Evolutionary conservation across 2,329 filamentous ascomycete genomes (phyloP).

Genomic region (Boeremia lycopersici): DNA sequence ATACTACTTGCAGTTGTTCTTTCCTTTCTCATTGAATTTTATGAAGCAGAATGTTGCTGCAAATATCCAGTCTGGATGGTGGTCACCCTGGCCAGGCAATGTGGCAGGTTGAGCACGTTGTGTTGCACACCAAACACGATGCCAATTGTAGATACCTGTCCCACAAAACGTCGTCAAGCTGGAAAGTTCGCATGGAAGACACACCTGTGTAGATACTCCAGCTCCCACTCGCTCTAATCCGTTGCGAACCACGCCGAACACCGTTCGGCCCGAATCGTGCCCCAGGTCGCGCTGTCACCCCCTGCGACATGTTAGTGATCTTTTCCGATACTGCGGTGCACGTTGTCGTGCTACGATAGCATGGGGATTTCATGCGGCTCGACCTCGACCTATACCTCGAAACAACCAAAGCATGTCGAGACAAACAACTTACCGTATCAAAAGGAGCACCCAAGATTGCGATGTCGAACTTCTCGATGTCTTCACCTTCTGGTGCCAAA

Average conservation of each 20-base stretch:
- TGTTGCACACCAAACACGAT: neutral
- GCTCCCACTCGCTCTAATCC: constrained; percentile 50
- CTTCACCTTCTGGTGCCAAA: constrained; percentile 41
- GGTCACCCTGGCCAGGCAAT: neutral
- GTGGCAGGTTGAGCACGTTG: neutral
- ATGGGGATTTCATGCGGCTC: neutral
- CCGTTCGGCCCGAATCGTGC: constrained; percentile 60
- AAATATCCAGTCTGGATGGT: neutral
- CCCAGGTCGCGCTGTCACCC: constrained; percentile 59
- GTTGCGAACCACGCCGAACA: constrained; percentile 57
- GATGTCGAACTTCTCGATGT: constrained; percentile 55
- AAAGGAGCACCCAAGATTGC: constrained; percentile 57
- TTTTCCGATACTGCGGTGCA: neutral
- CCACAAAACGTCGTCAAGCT: neutral
- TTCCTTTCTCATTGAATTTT: neutral
- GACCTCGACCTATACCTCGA: neutral
- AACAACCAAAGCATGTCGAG: neutral
- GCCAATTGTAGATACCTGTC: neutral
- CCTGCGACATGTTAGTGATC: constrained; percentile 35
- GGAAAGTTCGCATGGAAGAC: neutral
- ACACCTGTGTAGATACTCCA: constrained; percentile 59
- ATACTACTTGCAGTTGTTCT: neutral
- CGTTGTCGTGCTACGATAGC: neutral
- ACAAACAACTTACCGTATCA: constrained; percentile 49
- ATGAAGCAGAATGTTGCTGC: neutral